phyloP scores from a whole-genome alignment of 2,329 filamentous ascomycete species.

The Aspergillus carbonarius region DNA sequence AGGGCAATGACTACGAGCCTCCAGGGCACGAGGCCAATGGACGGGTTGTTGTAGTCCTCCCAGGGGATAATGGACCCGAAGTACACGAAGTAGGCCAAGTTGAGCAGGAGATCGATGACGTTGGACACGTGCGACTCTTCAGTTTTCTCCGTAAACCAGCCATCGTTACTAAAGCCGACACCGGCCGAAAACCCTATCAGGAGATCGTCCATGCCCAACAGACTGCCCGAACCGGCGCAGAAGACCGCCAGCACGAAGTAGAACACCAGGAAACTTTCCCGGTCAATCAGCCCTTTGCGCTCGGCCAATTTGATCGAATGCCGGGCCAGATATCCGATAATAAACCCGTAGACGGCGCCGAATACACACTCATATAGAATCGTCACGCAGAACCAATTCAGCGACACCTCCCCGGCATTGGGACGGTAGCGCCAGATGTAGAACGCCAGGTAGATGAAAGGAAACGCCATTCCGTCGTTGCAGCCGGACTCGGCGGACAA shows the following conservation, averaged over 20 bases:
- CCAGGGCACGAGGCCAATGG: conserved; percentile 79
- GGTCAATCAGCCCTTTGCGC: conserved; percentile 79
- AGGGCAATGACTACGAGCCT: conserved; percentile 89
- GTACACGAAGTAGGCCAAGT: conserved; percentile 97
- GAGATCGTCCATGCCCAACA: conserved; percentile 88
- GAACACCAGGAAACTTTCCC: conserved; percentile 97
- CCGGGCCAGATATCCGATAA: conserved; percentile 83
- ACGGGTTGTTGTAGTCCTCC: conserved; percentile 78
- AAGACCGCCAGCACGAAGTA: conserved; percentile 97
- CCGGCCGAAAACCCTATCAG: conserved; percentile 92
- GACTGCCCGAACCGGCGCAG: conserved; percentile 87
- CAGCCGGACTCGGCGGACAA: conserved; percentile 96
- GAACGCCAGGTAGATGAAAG: conserved; percentile 88
- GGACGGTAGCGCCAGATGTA: conserved; percentile 84
- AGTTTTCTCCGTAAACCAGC: conserved; percentile 97
- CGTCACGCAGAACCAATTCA: conserved; percentile 85
- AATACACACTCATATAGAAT: conserved; percentile 96
- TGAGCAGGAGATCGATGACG: conserved; percentile 95
- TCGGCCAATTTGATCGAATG: conserved; percentile 89
- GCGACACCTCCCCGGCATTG: conserved; percentile 66
- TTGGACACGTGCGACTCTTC: conserved; percentile 99
- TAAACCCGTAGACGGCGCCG: conserved; percentile 82
- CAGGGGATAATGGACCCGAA: conserved; percentile 97
- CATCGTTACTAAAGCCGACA: conserved; percentile 98
- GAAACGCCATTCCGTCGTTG: conserved; percentile 99